Evolutionary conservation across 306 rosid genomes (phyloP), one percentile per base, ranked within the genome.

Genomic region (Quercus rubra): DNA sequence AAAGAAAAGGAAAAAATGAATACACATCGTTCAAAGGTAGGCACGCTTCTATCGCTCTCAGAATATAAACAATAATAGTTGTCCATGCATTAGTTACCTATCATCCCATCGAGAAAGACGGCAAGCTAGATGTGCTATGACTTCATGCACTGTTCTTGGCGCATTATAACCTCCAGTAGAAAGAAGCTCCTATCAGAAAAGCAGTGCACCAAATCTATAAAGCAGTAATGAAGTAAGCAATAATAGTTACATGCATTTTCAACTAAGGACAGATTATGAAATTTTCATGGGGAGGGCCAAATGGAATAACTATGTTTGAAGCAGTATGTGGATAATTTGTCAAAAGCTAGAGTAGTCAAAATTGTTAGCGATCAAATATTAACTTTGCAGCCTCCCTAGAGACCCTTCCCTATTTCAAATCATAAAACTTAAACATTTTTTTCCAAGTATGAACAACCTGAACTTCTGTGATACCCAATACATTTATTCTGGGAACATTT

Each of bases 41-140:
- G 25, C 59, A 77, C 46, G 57, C 67, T 71, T 77, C 49, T 70
- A 59, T n/a, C 27, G 33, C 54, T 46, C 5, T 3, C 68, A 78
- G 23, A 10, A 66, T 66, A 55, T 52, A 38, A 59, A 75, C 27
- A 54, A 55, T 43, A 78, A 66, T 23, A 28, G 31, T 27, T 28
- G 30, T 5, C 38, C 41, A 31, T 72, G 59, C 43, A 43, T 55
- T 68, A 25, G 73, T 86, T 90, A 95, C 98, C 99, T 90, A 78
- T 95, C 97, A 86, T 95, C 99, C 99, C 99, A 95, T 82, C 94
- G 97, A 70, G 96, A 79, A 83, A 95, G 98, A 67, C 89, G 97
- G 87, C 84, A 77, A 83, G 89, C 80, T 70, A 95, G 91, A 15
- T 82, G 94, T 71, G 99, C 94, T 81, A 95, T 90, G 74, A 95